Base-by-base conservation (phyloP, 108 stramenopile genomes). In the Nannochloropsis salina region DNA sequence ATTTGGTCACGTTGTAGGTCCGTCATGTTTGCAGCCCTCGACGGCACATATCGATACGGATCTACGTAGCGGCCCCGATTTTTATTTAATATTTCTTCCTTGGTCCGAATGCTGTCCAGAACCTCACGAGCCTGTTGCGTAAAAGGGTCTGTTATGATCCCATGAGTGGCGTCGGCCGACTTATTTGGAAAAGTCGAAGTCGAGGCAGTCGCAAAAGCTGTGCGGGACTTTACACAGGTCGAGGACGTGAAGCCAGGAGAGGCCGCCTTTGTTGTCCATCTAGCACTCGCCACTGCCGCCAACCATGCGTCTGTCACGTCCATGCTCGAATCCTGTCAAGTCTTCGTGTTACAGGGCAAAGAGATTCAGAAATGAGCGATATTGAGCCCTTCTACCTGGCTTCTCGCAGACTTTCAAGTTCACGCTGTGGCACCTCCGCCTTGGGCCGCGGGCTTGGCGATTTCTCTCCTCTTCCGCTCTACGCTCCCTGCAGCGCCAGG, bases 241-340 rank as follows among this genome's bases (percentile, higher is more conserved):
- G 61, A 74, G 61, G 6, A 74, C 1, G 61, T 1, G 20, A 74
- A 74, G 2, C 15, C 15, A 74, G 61, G 61, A 15, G 61, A n/a
- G 20, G 61, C 61, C 61, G 6, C n/a, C 61, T 15, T n/a, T 2
- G 61, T 15, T 4, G 61, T 74, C n/a, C 61, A n/a, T n/a, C n/a
- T 74, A n/a, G 61, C 61, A n/a, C 20, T n/a, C 61, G 5, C 15
- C 61, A 74, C 61, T 4, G 61, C 61, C n/a, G 6, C n/a, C 20
- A 15, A n/a, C 61, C 61, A 74, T 74, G 61, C n/a, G n/a, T n/a
- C n/a, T n/a, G 61, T 74, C 61, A 74, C 61, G 61, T 74, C 61
- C 61, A 74, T 31, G 31, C 31, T 31, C 31, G 0, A 31, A 31
- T 31, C 31, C 31, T 31, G 31, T 31, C 31, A 31, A 31, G 31